Conservation (phyloP, 1,139 yeast genomes). For the Candida anutae region DNA sequence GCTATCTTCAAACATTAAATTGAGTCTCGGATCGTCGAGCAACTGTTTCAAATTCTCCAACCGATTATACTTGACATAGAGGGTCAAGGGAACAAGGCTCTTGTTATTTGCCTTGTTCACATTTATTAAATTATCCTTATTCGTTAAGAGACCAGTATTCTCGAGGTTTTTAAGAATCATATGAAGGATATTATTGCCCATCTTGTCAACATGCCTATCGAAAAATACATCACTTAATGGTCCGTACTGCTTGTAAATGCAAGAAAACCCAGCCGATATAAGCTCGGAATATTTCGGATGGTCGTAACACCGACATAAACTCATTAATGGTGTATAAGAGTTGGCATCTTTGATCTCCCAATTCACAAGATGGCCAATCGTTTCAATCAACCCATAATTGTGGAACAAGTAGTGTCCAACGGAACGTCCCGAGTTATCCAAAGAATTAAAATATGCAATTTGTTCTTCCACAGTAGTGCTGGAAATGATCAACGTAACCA, state of each 20-base stretch:
- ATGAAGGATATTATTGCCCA: slow-evolving; percentile 75
- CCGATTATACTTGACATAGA: slow-evolving; percentile 64
- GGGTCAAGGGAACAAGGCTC: slow-evolving; percentile 62
- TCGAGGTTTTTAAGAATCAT: slow-evolving; percentile 45
- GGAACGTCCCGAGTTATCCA: slow-evolving; percentile 48
- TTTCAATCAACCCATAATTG: slow-evolving; percentile 42
- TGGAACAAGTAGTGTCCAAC: slow-evolving; percentile 73
- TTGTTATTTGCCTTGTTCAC: slow-evolving; percentile 57
- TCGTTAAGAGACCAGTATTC: slow-evolving; percentile 25
- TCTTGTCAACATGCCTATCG: slow-evolving; percentile 59
- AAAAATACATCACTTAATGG: slow-evolving; percentile 24
- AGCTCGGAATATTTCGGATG: slow-evolving; percentile 53
- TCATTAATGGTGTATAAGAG: slow-evolving; percentile 75
- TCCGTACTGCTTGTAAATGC: slow-evolving; percentile 36
- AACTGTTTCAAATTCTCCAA: slow-evolving; percentile 47
- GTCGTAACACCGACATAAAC: slow-evolving; percentile 76
- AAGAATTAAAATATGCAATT: slow-evolving; percentile 38
- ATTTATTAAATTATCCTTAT: slow-evolving; percentile 31
- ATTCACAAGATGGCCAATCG: slow-evolving; percentile 50
- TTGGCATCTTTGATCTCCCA: slow-evolving; percentile 67
- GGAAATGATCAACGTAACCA: slow-evolving; percentile 39
- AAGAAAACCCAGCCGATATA: slow-evolving; percentile 38
- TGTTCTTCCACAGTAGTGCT: slow-evolving; percentile 41
- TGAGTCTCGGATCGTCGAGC: slow-evolving; percentile 36
- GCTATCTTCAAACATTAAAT: slow-evolving; percentile 37